Evolutionary conservation across 1,284 basidiomycete genomes (phyloP).

Genomic region (Pterula multifida): DNA sequence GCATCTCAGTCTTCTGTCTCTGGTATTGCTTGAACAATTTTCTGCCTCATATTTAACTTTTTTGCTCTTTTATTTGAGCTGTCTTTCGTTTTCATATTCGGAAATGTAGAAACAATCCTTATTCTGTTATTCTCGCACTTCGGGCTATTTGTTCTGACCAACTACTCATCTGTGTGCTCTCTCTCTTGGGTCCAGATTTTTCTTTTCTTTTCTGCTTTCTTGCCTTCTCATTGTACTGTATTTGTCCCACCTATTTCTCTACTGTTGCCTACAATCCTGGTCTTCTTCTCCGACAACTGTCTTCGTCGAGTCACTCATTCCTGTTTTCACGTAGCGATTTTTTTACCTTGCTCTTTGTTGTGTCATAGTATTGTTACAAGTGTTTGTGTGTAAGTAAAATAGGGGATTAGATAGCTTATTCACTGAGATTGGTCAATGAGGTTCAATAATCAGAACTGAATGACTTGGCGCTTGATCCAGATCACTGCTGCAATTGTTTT

Average conservation of each 20-base stretch:
- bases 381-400: background rate
- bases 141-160: background rate
- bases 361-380: constrained; percentile 2
- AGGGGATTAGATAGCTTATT: too few relatives aligned
- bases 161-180: constrained; percentile 4
- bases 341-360: constrained; percentile 4
- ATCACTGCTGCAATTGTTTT: too few relatives aligned
- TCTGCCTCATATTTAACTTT: background rate
- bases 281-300: constrained; percentile 7
- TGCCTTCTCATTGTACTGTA: background rate
- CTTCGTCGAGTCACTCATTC: too few relatives aligned
- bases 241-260: background rate
- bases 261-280: background rate
- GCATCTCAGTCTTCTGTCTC: constrained; percentile 17
- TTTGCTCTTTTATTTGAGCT: background rate
- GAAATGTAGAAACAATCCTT: constrained; percentile 9
- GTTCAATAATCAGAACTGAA: background rate
- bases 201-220: constrained; percentile 3
- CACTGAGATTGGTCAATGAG: too few relatives aligned
- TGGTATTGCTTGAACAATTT: constrained; percentile 25
- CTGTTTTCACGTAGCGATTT: constrained; percentile 10
- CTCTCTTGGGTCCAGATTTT: constrained; percentile 2
- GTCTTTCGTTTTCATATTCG: background rate
- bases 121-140: constrained; percentile 11
- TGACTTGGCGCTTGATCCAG: too few relatives aligned